These are phyloP conservation scores for Aspergillus panamensis DNA, from an alignment of 495 filamentous ascomycete species.

Conservation along the genomic window DNA sequence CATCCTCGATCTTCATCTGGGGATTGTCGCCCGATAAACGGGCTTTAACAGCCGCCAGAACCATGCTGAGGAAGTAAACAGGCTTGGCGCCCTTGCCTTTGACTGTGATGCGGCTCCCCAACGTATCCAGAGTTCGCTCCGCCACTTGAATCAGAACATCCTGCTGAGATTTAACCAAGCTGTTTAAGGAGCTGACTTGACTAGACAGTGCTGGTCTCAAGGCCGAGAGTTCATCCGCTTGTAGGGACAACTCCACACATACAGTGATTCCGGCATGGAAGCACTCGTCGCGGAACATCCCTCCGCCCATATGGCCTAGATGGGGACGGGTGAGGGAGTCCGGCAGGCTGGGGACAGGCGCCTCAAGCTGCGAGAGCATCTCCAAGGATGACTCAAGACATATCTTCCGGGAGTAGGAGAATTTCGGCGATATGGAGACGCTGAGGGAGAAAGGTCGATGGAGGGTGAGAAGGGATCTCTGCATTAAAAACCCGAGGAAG, in stretches of 20 bases:
- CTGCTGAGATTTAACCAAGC: slow-evolving; percentile 39
- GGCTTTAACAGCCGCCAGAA: slow-evolving; percentile 34
- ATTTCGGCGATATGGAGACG: slow-evolving; percentile 47
- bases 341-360: slow-evolving; percentile 17
- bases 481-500: slow-evolving; percentile 43
- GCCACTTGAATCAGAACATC: slow-evolving; percentile 35
- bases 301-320: slow-evolving; percentile 34
- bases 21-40: slow-evolving; percentile 39
- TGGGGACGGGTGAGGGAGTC: slow-evolving; percentile 25
- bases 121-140: slow-evolving; percentile 32
- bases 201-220: slow-evolving; percentile 2
- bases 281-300: slow-evolving; percentile 40
- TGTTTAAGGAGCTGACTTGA: slow-evolving; percentile 27
- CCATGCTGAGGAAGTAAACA: slow-evolving; percentile 35
- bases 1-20: slow-evolving; percentile 25
- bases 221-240: slow-evolving; percentile 27
- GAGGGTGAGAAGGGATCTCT: slow-evolving; percentile 50
- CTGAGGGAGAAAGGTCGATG: slow-evolving; percentile 52
- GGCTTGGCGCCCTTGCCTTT: slow-evolving; percentile 36
- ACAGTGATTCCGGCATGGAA: slow-evolving; percentile 39
- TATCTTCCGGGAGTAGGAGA: slow-evolving; percentile 55
- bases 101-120: slow-evolving; percentile 29
- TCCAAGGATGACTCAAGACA: slow-evolving; percentile 50
- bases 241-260: slow-evolving; percentile 37
- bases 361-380: slow-evolving; percentile 45